Conservation (phyloP, 129 eudicot species). For the Flaveria robusta region DNA sequence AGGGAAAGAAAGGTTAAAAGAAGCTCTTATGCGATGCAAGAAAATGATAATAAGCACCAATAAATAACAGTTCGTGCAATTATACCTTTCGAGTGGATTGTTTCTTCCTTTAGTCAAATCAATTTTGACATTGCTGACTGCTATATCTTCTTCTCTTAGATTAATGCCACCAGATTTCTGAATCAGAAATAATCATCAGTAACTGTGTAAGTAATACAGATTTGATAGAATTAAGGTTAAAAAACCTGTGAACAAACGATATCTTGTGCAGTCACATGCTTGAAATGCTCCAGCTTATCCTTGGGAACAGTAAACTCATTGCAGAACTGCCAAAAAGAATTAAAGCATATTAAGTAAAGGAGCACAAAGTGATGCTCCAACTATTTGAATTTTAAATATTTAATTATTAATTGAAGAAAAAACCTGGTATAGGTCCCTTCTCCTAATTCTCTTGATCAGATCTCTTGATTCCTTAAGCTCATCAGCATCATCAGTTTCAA, state of each 20-base stretch:
- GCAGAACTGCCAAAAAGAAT: constrained; percentile 61
- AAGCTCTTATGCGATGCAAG: neutral
- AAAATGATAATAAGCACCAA: neutral
- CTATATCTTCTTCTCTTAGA: constrained; percentile 78
- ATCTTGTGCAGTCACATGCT: constrained; percentile 63
- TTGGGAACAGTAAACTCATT: constrained; percentile 91
- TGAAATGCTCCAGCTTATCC: constrained; percentile 71
- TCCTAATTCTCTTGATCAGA: constrained; percentile 63
- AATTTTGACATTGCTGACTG: constrained; percentile 80
- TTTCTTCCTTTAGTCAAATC: constrained; percentile 76
- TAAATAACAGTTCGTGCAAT: constrained; percentile 14
- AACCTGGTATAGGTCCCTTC: constrained; percentile 87
- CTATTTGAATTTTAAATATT: constrained; percentile 1
- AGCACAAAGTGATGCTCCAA: neutral
- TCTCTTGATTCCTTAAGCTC: constrained; percentile 85
- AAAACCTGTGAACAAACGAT: constrained; percentile 88
- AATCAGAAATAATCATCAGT: constrained; percentile 25
- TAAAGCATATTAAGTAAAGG: constrained; percentile 4
- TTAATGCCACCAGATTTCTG: constrained; percentile 49
- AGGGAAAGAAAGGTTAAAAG: constrained; percentile 20
- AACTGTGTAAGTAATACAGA: neutral
- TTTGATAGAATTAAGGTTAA: neutral
- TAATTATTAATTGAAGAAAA: neutral
- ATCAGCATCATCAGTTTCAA: constrained; percentile 56
- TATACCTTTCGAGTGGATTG: constrained; percentile 78